A percentile compares a stretch with the other conserved stretches of the same genome.
These are phyloP conservation scores for Mallotus japonicus DNA, from an alignment of 441 rosid species.

Conservation along the genomic window DNA sequence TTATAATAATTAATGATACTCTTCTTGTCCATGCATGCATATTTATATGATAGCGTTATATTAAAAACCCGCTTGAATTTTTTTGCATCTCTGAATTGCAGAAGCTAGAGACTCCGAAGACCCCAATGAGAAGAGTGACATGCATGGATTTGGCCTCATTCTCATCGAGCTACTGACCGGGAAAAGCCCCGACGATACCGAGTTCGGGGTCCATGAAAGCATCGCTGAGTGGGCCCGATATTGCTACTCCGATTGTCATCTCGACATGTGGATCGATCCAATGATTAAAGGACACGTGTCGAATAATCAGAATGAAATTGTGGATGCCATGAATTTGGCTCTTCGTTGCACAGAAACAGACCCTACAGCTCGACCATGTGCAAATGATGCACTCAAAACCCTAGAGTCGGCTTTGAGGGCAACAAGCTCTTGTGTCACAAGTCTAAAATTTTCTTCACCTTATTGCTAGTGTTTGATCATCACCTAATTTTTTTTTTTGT, in stretches of 20 bases:
- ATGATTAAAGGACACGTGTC: slow-evolving; percentile 35
- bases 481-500: slow-evolving; percentile 8
- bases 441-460: slow-evolving; percentile 35
- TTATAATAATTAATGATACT: too few relatives aligned
- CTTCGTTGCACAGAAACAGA: slow-evolving; percentile 64
- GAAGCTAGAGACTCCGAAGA: slow-evolving; percentile 56
- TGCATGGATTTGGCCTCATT: slow-evolving; percentile 62
- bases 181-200: slow-evolving; percentile 52
- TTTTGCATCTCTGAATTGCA: slow-evolving; percentile 12
- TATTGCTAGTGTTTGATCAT: slow-evolving; percentile 29
- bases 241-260: slow-evolving; percentile 68
- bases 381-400: slow-evolving; percentile 43
- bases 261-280: slow-evolving; percentile 67
- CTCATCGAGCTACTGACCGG: slow-evolving; percentile 69
- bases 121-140: slow-evolving; percentile 53
- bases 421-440: slow-evolving; percentile 38
- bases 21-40: too few relatives aligned
- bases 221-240: slow-evolving; percentile 70
- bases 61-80: not conserved
- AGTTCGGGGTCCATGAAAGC: slow-evolving; percentile 46
- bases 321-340: slow-evolving; percentile 66
- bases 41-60: not conserved
- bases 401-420: slow-evolving; percentile 42
- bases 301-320: slow-evolving; percentile 38
- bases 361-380: slow-evolving; percentile 63